A percentile compares a stretch with the other conserved stretches of the same genome.
Evolutionary conservation across 2,329 filamentous ascomycete species (phyloP).

Genomic region (Alternaria sp.): DNA sequence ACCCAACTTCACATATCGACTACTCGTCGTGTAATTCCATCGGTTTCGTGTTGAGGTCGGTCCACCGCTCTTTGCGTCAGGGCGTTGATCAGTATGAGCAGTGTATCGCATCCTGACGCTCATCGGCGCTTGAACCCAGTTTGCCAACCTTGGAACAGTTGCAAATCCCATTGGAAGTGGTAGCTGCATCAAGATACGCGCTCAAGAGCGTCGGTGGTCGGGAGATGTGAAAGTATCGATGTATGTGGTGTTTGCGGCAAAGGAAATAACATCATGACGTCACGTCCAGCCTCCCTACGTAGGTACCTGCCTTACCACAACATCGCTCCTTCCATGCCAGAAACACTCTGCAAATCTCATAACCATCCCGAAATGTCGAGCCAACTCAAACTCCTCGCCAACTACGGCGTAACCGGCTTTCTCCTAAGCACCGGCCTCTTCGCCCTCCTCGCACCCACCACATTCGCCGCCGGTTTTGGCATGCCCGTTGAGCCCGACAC

Average conservation of each 20-base stretch:
- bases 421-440: constrained; percentile 17
- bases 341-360: background rate
- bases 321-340: background rate
- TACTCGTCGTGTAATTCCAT: background rate
- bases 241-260: background rate
- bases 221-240: background rate
- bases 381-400: constrained; percentile 16
- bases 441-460: constrained; percentile 15
- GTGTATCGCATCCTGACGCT: background rate
- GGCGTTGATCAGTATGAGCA: background rate
- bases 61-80: background rate
- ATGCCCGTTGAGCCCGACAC: constrained; percentile 18
- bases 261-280: background rate
- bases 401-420: constrained; percentile 17
- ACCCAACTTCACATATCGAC: background rate
- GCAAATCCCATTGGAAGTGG: background rate
- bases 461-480: constrained; percentile 16
- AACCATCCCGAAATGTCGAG: background rate
- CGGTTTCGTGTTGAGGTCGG: background rate
- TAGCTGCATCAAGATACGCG: background rate
- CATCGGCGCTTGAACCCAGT: background rate
- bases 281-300: background rate
- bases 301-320: background rate
- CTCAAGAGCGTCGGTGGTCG: background rate
- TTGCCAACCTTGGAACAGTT: background rate